A percentile compares a stretch with the other conserved stretches of the same genome.
These are phyloP conservation scores for Scheffersomyces lignosus DNA, from an alignment of 805 yeast genomes.

Conservation along the genomic window DNA sequence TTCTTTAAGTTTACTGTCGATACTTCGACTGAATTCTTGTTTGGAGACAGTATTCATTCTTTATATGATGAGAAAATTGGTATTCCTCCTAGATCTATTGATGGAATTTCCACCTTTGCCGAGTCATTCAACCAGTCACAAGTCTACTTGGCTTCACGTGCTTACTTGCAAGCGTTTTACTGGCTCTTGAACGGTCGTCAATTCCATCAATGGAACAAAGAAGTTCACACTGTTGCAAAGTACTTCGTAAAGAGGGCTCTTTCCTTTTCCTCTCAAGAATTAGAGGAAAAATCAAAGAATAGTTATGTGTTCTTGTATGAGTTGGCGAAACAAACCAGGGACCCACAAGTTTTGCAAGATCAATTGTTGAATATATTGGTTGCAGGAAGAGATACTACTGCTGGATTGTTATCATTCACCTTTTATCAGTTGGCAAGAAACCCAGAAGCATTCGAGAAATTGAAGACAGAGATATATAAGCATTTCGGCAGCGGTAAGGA, in stretches of 20 bases:
- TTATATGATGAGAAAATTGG: conserved; percentile 19
- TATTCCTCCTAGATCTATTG: conserved; percentile 13
- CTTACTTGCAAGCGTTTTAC: conserved; percentile 18
- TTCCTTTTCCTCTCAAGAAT: conserved; percentile 25
- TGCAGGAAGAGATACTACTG: conserved; percentile 62
- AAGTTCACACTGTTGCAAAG: conserved; percentile 35
- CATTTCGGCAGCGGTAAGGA: conserved; percentile 35
- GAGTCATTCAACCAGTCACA: conserved; percentile 37
- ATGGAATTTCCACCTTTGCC: conserved; percentile 34
- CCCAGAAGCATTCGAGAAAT: conserved; percentile 34
- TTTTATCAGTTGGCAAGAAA: conserved; percentile 46
- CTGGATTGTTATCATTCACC: conserved; percentile 47
- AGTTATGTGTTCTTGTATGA: conserved; percentile 49
- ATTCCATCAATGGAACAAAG: conserved; percentile 16
- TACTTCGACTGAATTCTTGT: conserved; percentile 36
- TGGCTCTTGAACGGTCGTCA: conserved; percentile 14
- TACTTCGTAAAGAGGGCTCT: conserved; percentile 41
- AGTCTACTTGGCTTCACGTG: conserved; percentile 24
- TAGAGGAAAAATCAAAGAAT: conserved; percentile 29
- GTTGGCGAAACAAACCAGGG: conserved; percentile 49
- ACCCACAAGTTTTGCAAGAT: conserved; percentile 47
- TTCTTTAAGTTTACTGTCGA: conserved; percentile 33
- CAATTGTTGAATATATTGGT: conserved; percentile 51
- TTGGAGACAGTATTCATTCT: conserved; percentile 32
- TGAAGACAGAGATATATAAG: conserved; percentile 36